Conservation (phyloP, 768 basidiomycete species). For the Trametopsis cervina region DNA sequence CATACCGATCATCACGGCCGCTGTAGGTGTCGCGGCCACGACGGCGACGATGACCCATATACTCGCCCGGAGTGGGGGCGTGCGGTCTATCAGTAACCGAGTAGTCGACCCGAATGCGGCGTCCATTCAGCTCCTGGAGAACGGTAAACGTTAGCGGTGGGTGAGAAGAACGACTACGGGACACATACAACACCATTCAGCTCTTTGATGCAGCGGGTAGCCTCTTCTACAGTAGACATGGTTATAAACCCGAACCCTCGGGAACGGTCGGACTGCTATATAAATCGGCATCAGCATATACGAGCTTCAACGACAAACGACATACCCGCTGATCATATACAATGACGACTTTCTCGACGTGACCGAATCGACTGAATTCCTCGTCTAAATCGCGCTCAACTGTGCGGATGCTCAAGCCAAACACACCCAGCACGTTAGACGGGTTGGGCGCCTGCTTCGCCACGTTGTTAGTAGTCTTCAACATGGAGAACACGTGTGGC, state of each 20-base stretch:
- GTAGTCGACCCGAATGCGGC: conserved; percentile 94
- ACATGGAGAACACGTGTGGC: conserved; percentile 12
- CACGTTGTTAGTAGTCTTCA: conserved; percentile 30
- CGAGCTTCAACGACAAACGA: conserved; percentile 10
- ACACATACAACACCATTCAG: conserved; percentile 83
- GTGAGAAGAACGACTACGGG: background rate
- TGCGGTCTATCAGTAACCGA: conserved; percentile 93
- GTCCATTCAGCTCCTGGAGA: conserved; percentile 82
- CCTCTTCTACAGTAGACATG: conserved; percentile 87
- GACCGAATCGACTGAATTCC: conserved; percentile 84
- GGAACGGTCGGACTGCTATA: conserved; percentile 78
- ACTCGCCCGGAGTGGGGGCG: conserved; percentile 94
- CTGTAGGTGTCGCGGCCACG: conserved; percentile 34
- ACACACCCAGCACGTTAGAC: conserved; percentile 90
- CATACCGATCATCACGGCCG: conserved; percentile 30
- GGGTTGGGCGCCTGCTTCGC: conserved; percentile 77
- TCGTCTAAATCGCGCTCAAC: conserved; percentile 91
- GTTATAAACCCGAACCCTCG: conserved; percentile 98
- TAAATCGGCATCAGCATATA: conserved; percentile 2
- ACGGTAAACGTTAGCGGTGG: background rate
- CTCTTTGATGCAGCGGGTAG: conserved; percentile 78
- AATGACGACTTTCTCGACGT: conserved; percentile 92
- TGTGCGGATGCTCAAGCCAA: conserved; percentile 94
- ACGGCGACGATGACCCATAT: conserved; percentile 85
- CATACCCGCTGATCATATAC: conserved; percentile 95